Conservation (phyloP, 1,284 basidiomycete species). For the Mycena citricolor region DNA sequence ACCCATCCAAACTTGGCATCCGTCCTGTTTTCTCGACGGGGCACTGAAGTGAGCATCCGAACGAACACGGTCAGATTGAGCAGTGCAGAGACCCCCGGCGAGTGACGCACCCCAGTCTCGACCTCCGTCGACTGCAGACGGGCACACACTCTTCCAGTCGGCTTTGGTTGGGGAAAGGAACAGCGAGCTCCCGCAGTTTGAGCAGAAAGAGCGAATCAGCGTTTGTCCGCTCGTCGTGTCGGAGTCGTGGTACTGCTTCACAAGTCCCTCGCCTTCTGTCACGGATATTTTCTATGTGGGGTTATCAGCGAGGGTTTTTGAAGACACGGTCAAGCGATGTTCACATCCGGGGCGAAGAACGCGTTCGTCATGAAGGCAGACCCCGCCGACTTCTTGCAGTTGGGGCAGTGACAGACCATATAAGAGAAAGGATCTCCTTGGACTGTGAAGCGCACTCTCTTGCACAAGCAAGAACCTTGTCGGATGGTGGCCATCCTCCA, state of each 20-base stretch:
- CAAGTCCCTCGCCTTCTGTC: constrained; percentile 27
- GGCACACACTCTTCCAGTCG: constrained; percentile 15
- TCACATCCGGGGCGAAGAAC: constrained; percentile 35
- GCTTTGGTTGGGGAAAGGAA: constrained; percentile 24
- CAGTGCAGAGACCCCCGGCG: background rate
- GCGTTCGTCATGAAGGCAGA: constrained; percentile 38
- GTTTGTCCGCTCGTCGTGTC: constrained; percentile 30
- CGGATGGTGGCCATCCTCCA: constrained; percentile 1
- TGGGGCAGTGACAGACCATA: constrained; percentile 38
- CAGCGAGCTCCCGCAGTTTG: constrained; percentile 32
- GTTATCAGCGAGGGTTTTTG: background rate
- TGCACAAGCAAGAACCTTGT: constrained; percentile 36
- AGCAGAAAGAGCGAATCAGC: constrained; percentile 32
- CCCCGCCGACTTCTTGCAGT: constrained; percentile 39
- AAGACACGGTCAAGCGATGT: constrained; percentile 5
- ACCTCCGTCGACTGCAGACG: constrained; percentile 4
- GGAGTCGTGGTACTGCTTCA: constrained; percentile 29
- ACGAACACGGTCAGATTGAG: background rate
- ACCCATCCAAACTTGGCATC: constrained; percentile 15
- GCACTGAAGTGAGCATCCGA: no score
- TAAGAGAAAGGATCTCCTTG: constrained; percentile 35
- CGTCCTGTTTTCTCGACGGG: constrained; percentile 14
- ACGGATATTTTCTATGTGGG: constrained; percentile 29
- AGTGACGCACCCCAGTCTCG: constrained; percentile 17
- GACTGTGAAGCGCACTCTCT: constrained; percentile 31